Evolutionary conservation across 108 stramenopile genomes (phyloP), one percentile per base, ranked within the genome.

Genomic region (Discostella pseudostelligera): DNA sequence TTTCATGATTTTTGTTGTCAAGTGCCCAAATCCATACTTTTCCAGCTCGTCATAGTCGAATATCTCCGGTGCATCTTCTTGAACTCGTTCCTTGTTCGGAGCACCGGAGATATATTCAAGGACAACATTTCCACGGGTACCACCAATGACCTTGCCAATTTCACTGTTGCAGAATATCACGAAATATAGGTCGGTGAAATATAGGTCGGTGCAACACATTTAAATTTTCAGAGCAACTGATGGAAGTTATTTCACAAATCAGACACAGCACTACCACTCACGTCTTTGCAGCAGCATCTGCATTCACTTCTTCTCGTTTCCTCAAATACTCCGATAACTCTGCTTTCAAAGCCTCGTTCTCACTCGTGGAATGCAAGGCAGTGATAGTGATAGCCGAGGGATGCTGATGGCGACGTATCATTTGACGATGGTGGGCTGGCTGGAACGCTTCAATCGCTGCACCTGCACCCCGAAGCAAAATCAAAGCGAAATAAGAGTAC

Each of bases 1-100:
- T 53, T 86, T 50, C 90, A 92, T 92, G 47, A 92, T 87, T n/a
- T 86, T 81, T 20, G 82, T 87, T 11, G 70, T 81, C 35, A 92
- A 66, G 57, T 74, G 63, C 47, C 69, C 67, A 59, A 79, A 88
- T 11, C 86, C 86, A 66, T 88, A 88, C 71, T 83, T 87, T 11
- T 68, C 67, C 65, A 92, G 58, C 65, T 92, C 81, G 39, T 82
- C 84, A 60, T 92, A 92, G 56, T 89, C 87, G 72, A 92, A 88
- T 2, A 85, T 72, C 58, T 87, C 82, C 9, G 90, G 83, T 9
- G 60, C 71, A 12, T 70, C 70, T 49, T 89, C 87, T 40, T 85
- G 70, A 28, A 89, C 48, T 29, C 65, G 56, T 62, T 69, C 76
- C 64, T 86, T 89, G 67, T 80, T 83, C 12, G 90, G 90, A 39